Evolutionary conservation across 1,139 yeast genomes (phyloP).

Genomic region (Blastobotrys aristatus): DNA sequence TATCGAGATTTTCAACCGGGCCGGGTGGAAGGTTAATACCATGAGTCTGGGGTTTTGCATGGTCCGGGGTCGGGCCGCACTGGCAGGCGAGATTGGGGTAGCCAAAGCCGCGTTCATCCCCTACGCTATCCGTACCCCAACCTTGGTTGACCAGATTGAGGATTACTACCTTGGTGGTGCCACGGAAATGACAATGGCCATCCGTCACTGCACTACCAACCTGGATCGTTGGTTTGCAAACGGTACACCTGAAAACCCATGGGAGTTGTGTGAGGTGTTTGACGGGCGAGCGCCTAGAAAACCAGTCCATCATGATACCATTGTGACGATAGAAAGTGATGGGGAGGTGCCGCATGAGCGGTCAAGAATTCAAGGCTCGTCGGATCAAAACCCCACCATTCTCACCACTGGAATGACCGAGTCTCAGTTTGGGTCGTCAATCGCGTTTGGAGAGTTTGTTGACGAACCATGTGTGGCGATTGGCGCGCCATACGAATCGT

Average conservation of each 20-base stretch:
- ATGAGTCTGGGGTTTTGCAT: constrained; percentile 41
- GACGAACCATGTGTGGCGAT: constrained; percentile 41
- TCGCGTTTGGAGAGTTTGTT: constrained; percentile 40
- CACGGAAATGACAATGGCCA: constrained; percentile 41
- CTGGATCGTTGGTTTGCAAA: constrained; percentile 41
- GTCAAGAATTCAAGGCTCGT: not conserved
- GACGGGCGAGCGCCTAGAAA: constrained; percentile 23
- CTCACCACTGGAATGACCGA: constrained; percentile 25
- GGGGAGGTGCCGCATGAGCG: too few species aligned
- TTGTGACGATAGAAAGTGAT: not conserved
- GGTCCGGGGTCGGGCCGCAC: constrained; percentile 47
- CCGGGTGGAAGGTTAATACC: constrained; percentile 34
- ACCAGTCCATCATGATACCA: not conserved
- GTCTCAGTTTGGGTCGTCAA: constrained; percentile 39
- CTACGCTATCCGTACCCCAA: constrained; percentile 41
- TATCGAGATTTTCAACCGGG: constrained; percentile 31
- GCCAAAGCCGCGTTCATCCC: constrained; percentile 31
- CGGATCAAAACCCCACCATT: constrained; percentile 11
- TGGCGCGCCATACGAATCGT: constrained; percentile 44
- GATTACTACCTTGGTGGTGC: constrained; percentile 50
- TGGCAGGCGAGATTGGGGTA: constrained; percentile 40
- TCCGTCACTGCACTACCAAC: constrained; percentile 36
- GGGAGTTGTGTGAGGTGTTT: constrained; percentile 43
- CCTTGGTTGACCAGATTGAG: constrained; percentile 40
- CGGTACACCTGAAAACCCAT: constrained; percentile 33